Base-by-base conservation (phyloP, 176 grass and related monocot genomes). In the Bothriochloa decipiens region DNA sequence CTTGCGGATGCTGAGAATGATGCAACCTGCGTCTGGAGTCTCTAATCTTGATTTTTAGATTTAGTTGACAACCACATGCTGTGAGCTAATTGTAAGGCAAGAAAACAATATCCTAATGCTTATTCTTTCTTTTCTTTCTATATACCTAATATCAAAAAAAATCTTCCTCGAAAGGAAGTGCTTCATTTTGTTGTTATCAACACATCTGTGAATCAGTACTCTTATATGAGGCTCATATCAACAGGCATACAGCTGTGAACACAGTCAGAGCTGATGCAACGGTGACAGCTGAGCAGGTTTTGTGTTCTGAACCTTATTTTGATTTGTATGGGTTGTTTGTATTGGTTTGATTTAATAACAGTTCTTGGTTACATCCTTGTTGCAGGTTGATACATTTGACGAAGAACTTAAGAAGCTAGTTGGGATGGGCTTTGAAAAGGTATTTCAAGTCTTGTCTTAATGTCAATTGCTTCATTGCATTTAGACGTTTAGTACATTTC, bases 351-450 rank as follows among this genome's bases (percentile, higher is more conserved):
- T 68, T 87, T 72, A 47, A 17, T 68, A 55, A 84, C 50, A 65
- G 11, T 2, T 65, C 62, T 65, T 65, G 26, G 4, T 15, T 15
- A 29, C 13, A 65, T 57, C 78, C 78, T 78, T 27, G 84, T 41
- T 88, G 46, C 85, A 99, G 96, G 84, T 33, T 90, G 96, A 95
- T 92, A 90, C 62, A 85, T 98, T 98, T 87, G 96, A 98, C 70
- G 93, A 98, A 90, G 96, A 98, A 69, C 93, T 95, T 49, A 90
- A 92, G 81, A 98, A 93, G 67, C 80, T 98, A 27, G 86, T 95
- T 84, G 86, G 65, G 61, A 95, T 98, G 96, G 96, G 93, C 12
- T 98, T 98, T 87, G 93, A 98, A 80, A 98, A 93, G 96, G 96
- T 94, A 89, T 66, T 84, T 86, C 65, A 28, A 26, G 13, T 16